Evolutionary conservation across 2,329 filamentous ascomycete species (phyloP), one percentile per base, ranked within the genome.

Genomic region (Xylariales sp.): DNA sequence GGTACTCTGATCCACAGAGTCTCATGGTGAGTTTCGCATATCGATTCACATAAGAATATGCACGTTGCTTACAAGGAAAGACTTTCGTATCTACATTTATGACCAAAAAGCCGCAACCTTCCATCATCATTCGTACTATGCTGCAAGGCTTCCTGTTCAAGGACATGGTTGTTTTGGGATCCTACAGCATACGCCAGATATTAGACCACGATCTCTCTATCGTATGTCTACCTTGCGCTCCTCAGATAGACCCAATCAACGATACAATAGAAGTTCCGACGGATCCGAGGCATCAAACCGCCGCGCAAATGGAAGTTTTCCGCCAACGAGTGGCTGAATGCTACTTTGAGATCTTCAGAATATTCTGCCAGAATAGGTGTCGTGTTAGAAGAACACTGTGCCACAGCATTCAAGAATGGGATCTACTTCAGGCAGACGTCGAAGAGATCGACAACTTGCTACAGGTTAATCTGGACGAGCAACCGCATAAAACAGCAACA

Each of bases 371-470:
- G 56, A 98, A 97, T 55, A 75, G 89, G 37, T 94, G 88, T 55
- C 83, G 93, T 3, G 80, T 95, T 29, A 80, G 93, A n/a, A 79
- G 93, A 24, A 89, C 84, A n/a, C 73, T 98, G 7, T 89, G 83
- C 44, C 91, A 97, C 56, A 78, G 83, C 12, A 79, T 95, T 24
- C 67, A 80, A 3, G 85, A 91, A 42, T 94, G 89, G 82, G 89
- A 96, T 52, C 75, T 77, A 36, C 69, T 97, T 3, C 89, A 96
- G 61, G 69, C 78, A 7, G 88, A 95, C 52, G 85, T 85, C 5
- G 86, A 91, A 56, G 80, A 87, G 44, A 70, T 89, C 23, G 88
- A 94, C 57, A 69, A 75, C 23, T 69, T 83, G 21, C 65, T 93
- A 14, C 79, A 83, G 39, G 57, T 67, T 6, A 68, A 78, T 38